phyloP scores from a whole-genome alignment of 345 rosid species.

The Salix arbutifolia region DNA sequence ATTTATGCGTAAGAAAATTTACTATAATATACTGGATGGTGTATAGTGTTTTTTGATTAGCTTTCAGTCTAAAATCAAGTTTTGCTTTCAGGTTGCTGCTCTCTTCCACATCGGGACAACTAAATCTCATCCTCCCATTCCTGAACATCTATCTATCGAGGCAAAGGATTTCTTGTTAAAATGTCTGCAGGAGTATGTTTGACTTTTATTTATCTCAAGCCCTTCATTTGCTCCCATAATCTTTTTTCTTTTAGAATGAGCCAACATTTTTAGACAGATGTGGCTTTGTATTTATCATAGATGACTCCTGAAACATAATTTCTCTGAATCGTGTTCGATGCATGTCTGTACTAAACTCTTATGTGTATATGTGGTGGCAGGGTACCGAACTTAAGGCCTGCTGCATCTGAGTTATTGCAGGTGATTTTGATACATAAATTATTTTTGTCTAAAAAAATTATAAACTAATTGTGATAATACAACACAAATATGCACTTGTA shows the following conservation, averaged over 20 bases:
- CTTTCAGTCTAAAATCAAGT: slow-evolving; percentile 12
- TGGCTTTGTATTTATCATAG: not conserved
- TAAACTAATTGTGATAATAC: not conserved
- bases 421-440: slow-evolving; percentile 14
- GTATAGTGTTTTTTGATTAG: not conserved
- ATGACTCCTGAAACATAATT: not conserved
- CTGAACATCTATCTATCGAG: slow-evolving; percentile 28
- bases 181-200: slow-evolving; percentile 31
- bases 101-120: slow-evolving; percentile 37
- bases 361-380: slow-evolving; percentile 2
- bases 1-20: not conserved
- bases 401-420: slow-evolving; percentile 30
- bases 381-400: slow-evolving; percentile 29
- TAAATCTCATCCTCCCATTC: slow-evolving; percentile 33
- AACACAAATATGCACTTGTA: not conserved
- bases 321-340: not conserved
- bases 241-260: not conserved
- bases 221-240: not conserved
- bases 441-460: not conserved
- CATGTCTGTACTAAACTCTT: not conserved
- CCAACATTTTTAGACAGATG: slow-evolving; percentile 1
- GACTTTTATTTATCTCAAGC: not conserved
- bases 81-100: slow-evolving; percentile 29
- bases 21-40: not conserved
- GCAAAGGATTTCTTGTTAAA: slow-evolving; percentile 32